Evolutionary conservation across 208 protist species (phyloP).

Genomic region (Leishmania tarentolae): DNA sequence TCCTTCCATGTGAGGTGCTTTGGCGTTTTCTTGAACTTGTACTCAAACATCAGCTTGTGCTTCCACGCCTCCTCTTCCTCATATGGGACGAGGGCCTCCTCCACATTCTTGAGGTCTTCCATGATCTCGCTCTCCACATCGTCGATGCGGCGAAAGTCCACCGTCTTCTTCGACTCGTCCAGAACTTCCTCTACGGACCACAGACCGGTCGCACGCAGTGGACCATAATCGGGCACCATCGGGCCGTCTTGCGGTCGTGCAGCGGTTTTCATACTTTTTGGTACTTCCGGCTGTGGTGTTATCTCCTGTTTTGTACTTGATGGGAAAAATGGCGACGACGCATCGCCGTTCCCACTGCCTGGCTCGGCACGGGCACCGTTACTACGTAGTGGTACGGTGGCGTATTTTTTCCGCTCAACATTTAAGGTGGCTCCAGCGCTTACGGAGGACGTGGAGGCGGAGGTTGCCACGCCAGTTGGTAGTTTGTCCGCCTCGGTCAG

Average conservation of each 20-base stretch:
- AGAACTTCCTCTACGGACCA: constrained; percentile 84
- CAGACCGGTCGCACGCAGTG: constrained; percentile 70
- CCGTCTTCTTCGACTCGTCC: constrained; percentile 65
- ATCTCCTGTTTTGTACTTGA: neutral
- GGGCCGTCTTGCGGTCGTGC: constrained; percentile 53
- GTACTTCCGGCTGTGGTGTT: neutral
- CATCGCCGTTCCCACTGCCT: neutral
- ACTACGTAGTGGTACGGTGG: constrained; percentile 16
- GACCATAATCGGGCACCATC: constrained; percentile 77
- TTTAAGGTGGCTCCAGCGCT: neutral
- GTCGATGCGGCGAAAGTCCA: constrained; percentile 88
- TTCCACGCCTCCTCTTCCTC: constrained; percentile 87
- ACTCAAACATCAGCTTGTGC: constrained; percentile 89
- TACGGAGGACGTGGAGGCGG: neutral
- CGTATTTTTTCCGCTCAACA: constrained; percentile 8
- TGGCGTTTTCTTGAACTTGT: constrained; percentile 86
- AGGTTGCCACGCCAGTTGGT: constrained; percentile 25
- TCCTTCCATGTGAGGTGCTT: constrained; percentile 90
- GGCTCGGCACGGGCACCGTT: neutral
- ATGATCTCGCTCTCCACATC: constrained; percentile 87
- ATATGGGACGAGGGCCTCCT: constrained; percentile 74
- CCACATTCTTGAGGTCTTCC: constrained; percentile 52
- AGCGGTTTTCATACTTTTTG: constrained; percentile 15
- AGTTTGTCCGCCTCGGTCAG: constrained; percentile 34
- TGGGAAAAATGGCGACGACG: neutral